Evolutionary conservation across 805 yeast genomes (phyloP), one percentile per base, ranked within the genome.

Genomic region (Lachancea kluyveri): DNA sequence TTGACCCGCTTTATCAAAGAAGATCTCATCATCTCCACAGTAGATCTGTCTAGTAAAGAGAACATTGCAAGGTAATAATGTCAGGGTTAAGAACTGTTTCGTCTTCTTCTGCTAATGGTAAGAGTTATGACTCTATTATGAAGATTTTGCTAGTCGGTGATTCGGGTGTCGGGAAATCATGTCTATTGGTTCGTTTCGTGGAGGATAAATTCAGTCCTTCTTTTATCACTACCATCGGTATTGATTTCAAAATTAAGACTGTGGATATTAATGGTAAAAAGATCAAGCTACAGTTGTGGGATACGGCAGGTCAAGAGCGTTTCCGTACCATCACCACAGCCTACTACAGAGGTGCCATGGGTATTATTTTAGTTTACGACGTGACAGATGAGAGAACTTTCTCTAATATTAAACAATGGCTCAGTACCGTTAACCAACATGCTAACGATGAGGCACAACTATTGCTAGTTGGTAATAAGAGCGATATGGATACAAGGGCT

Each of bases 281-380:
- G 44, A 83, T 92, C 62, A 92, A 92, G 65, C 72, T 90, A 56
- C 98, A 92, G 61, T 83, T 90, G 26, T 82, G 96, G 96, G 96
- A 87, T 58, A 87, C 96, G 24, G 96, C 96, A 1, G 96, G 96
- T n/a, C 96, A 87, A 64, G 96, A 87, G 59, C 71, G 96, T 53
- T 87, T 87, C 66, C 75, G 95, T 64, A 85, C 95, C 24, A 87
- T 87, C 64, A 88, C 92, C 29, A 81, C 92, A n/a, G 90, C 94
- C 1, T 83, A 83, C 61, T 83, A 83, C 62, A 75, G 94, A 60
- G 94, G 94, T 36, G 92, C 94, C 36, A 79, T 80, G 78, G 94
- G 94, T 42, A 82, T 83, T 50, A 78, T 82, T 30, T 70, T 83
- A 50, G 87, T 83, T 21, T 83, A 82, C 56, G 94, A 83, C 57